Evolutionary conservation across 192 early-diverging fungal genomes (phyloP).

Genomic region (Coemansia aciculifera): DNA sequence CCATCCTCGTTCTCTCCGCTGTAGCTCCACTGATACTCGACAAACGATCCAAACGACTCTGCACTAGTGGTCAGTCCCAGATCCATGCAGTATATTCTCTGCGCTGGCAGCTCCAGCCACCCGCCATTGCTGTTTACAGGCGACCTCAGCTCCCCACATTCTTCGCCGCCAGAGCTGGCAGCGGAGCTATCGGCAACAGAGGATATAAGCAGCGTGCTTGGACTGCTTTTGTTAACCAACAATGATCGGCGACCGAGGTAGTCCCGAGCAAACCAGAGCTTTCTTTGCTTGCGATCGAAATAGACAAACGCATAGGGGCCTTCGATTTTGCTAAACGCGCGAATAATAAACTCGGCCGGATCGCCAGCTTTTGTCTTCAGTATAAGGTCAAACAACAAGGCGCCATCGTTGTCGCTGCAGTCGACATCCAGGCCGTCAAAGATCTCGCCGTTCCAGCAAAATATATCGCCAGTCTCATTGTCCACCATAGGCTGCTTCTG

Average conservation of each 20-base stretch:
- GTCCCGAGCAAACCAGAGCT: conserved; percentile 84
- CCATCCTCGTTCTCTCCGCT: background rate
- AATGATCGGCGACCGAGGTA: conserved; percentile 79
- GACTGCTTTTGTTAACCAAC: conserved; percentile 4
- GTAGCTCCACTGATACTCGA: conserved; percentile 26
- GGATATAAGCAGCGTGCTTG: conserved; percentile 55
- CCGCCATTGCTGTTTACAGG: background rate
- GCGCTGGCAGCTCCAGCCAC: conserved; percentile 78
- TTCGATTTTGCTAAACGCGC: conserved; percentile 59
- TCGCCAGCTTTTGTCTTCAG: conserved; percentile 24
- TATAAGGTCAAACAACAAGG: conserved; percentile 45
- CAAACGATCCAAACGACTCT: background rate
- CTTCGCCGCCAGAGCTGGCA: background rate
- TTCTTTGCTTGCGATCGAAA: conserved; percentile 31
- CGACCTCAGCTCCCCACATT: conserved; percentile 1
- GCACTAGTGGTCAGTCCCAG: conserved; percentile 11
- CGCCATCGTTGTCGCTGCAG: conserved; percentile 62
- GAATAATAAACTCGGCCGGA: conserved; percentile 36
- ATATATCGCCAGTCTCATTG: conserved; percentile 49
- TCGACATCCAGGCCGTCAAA: conserved; percentile 72
- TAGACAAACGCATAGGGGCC: conserved; percentile 86
- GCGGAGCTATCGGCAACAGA: conserved; percentile 34
- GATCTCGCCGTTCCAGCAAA: conserved; percentile 91
- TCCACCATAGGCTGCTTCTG: conserved; percentile 62
- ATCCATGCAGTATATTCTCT: conserved; percentile 74